phyloP scores from a whole-genome alignment of 1,139 yeast species.

The Debaryomyces subglobosus region DNA sequence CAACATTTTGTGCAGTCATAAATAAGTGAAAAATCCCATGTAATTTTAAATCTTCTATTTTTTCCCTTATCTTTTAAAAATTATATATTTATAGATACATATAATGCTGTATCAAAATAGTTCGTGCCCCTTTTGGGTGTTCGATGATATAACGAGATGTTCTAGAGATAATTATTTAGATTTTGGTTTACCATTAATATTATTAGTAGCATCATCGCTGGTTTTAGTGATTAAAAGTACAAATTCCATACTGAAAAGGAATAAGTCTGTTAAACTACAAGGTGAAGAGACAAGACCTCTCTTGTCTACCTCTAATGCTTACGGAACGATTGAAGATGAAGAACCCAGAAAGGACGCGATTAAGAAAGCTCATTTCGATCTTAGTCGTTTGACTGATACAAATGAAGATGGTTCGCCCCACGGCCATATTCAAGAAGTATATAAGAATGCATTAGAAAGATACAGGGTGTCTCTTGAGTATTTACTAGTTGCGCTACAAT shows the following conservation, averaged over 20 bases:
- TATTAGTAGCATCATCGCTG: conserved; percentile 35
- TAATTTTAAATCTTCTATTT: background rate
- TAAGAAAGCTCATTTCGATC: conserved; percentile 55
- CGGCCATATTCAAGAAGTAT: conserved; percentile 47
- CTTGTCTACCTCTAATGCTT: conserved; percentile 33
- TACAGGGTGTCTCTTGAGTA: conserved; percentile 54
- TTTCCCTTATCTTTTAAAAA: background rate
- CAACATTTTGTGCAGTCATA: conserved; percentile 3
- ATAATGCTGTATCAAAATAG: background rate
- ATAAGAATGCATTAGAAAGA: conserved; percentile 53
- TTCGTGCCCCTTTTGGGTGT: conserved; percentile 40
- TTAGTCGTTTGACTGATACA: conserved; percentile 44
- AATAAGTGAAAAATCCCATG: conserved; percentile 4
- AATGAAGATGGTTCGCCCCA: conserved; percentile 60
- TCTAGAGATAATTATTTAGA: conserved; percentile 31
- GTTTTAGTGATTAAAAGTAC: conserved; percentile 29
- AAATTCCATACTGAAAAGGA: conserved; percentile 17
- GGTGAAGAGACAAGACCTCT: conserved; percentile 35
- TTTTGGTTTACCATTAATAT: conserved; percentile 26
- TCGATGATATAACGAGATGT: conserved; percentile 51
- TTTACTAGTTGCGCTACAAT: conserved; percentile 47
- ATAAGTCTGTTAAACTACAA: conserved; percentile 10
- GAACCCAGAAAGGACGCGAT: conserved; percentile 21
- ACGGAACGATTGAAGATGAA: conserved; percentile 28
- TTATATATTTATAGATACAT: background rate